phyloP scores from a whole-genome alignment of 495 filamentous ascomycete species.

The Neurospora sublineolata region DNA sequence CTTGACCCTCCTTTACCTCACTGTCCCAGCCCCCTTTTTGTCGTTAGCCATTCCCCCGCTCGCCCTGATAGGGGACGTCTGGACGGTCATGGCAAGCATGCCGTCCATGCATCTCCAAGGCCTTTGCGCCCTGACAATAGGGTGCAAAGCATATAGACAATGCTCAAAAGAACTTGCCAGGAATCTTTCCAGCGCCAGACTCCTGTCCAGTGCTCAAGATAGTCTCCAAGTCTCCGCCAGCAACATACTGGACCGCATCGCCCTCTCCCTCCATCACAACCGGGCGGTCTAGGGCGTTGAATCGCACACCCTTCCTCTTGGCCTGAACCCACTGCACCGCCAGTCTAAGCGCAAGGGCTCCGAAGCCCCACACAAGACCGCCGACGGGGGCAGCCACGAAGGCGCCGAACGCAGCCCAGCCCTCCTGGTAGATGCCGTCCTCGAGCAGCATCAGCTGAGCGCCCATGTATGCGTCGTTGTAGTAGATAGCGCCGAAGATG shows the following conservation, averaged over 20 bases:
- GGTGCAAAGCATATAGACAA: background rate
- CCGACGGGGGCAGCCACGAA: constrained; percentile 67
- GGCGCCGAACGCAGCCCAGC: constrained; percentile 70
- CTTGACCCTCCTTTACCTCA: background rate
- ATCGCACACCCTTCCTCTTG: constrained; percentile 39
- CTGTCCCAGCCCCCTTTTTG: background rate
- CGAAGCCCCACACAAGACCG: constrained; percentile 55
- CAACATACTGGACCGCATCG: constrained; percentile 8
- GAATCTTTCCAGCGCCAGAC: constrained; percentile 25
- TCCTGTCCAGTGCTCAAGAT: constrained; percentile 16
- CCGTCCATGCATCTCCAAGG: background rate
- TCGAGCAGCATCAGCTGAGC: constrained; percentile 58
- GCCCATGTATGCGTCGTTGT: constrained; percentile 49
- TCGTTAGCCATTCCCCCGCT: background rate
- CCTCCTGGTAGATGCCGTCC: constrained; percentile 54
- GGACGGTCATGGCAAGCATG: background rate
- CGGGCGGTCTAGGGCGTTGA: constrained; percentile 54
- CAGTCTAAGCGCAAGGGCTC: constrained; percentile 44
- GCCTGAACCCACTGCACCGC: constrained; percentile 39
- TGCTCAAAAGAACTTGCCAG: constrained; percentile 41
- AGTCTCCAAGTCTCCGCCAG: constrained; percentile 3
- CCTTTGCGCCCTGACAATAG: background rate
- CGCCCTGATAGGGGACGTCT: background rate
- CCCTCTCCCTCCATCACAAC: constrained; percentile 12
- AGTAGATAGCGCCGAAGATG: constrained; percentile 62